Evolutionary conservation across 1,139 yeast species (phyloP).

Genomic region (Lodderomyces pseudojiufengensis): DNA sequence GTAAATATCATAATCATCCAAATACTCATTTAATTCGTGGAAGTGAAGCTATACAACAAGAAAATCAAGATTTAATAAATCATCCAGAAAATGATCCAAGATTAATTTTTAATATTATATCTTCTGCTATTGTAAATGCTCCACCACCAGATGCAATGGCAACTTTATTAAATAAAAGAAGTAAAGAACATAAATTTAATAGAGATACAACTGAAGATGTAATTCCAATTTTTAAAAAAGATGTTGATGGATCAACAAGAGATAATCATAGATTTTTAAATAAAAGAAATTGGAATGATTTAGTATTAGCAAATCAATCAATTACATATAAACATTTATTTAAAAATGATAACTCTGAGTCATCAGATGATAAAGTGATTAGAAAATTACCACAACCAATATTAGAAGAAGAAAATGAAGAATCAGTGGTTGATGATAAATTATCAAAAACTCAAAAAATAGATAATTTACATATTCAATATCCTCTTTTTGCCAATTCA

Average conservation of each 20-base stretch:
- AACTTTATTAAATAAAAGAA: slow-evolving; percentile 57
- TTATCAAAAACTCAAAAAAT: slow-evolving; percentile 10
- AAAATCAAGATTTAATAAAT: slow-evolving; percentile 37
- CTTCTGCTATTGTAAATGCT: slow-evolving; percentile 86
- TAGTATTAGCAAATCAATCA: slow-evolving; percentile 37
- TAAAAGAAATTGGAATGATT: slow-evolving; percentile 71
- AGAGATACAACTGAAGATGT: slow-evolving; percentile 71
- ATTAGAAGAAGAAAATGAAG: slow-evolving; percentile 8
- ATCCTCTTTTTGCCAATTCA: slow-evolving; percentile 56
- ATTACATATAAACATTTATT: slow-evolving; percentile 20
- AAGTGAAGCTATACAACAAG: slow-evolving; percentile 26
- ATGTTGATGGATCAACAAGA: slow-evolving; percentile 57
- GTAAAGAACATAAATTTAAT: slow-evolving; percentile 65
- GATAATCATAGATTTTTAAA: slow-evolving; percentile 63
- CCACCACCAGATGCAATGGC: slow-evolving; percentile 94
- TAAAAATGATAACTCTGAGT: slow-evolving; percentile 10
- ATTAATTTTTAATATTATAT: slow-evolving; percentile 75
- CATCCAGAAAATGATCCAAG: slow-evolving; percentile 69
- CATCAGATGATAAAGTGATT: slow-evolving; percentile 4
- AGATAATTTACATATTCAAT: slow-evolving; percentile 28
- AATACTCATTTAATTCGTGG: slow-evolving; percentile 24
- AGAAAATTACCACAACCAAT: slow-evolving; percentile 32
- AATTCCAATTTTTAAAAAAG: slow-evolving; percentile 62
- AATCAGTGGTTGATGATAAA: slow-evolving; percentile 8
- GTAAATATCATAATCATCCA: slow-evolving; percentile 51